Conservation (phyloP, 108 stramenopile genomes). For the Cyclotella kingstonii region DNA sequence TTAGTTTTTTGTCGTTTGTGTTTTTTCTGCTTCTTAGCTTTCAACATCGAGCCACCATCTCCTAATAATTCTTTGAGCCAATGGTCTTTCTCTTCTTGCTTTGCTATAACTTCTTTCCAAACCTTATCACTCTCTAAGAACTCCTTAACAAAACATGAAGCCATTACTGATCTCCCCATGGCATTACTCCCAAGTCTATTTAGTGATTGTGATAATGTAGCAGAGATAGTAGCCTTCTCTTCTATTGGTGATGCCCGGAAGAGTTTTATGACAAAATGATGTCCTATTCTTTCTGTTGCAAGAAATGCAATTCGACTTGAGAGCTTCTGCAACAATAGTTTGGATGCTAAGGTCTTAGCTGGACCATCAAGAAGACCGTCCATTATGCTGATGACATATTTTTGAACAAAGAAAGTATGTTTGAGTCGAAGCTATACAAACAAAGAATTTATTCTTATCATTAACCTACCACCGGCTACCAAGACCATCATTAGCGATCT, state of each 20-base stretch:
- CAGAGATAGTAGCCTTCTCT: conserved; percentile 59
- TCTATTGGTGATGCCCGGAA: conserved; percentile 63
- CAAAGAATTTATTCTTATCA: background rate
- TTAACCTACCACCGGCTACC: conserved; percentile 67
- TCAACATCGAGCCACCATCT: conserved; percentile 18
- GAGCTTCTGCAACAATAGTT: conserved; percentile 51
- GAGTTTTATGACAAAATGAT: conserved; percentile 77
- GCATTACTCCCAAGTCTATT: conserved; percentile 67
- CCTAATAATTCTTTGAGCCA: conserved; percentile 52
- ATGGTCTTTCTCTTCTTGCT: conserved; percentile 36
- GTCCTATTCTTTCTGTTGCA: conserved; percentile 71
- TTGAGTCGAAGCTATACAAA: too few relatives aligned
- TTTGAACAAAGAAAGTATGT: too few relatives aligned
- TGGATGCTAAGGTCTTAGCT: conserved; percentile 39
- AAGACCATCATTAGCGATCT: conserved; percentile 73
- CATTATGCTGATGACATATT: conserved; percentile 45
- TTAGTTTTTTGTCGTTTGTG: background rate
- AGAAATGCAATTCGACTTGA: conserved; percentile 55
- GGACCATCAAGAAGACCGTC: conserved; percentile 81
- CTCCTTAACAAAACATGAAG: conserved; percentile 57
- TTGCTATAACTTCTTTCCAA: conserved; percentile 46
- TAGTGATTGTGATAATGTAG: conserved; percentile 62
- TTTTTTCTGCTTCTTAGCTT: conserved; percentile 23
- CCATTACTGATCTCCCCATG: conserved; percentile 74
- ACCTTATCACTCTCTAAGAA: conserved; percentile 57